Conservation (phyloP, 257 asterid genomes). For the Solanum chilense region DNA sequence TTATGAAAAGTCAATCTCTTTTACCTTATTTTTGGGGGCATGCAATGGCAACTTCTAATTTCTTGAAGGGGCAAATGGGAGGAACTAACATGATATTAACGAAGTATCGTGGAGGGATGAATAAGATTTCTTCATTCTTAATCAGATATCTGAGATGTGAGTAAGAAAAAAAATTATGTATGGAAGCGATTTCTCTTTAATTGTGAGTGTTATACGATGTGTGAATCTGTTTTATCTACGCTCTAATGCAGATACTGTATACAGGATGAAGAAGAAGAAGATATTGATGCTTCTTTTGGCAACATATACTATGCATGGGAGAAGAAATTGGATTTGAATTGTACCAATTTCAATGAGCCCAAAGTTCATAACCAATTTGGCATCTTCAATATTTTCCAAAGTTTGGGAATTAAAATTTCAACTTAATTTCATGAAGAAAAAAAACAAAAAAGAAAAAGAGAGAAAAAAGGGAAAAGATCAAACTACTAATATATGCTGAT, state of each 20-base stretch:
- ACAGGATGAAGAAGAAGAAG: background rate
- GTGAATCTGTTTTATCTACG: accelerated
- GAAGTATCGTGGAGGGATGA: accelerated
- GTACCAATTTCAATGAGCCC: background rate
- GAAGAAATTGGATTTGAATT: background rate
- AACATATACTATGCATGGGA: background rate
- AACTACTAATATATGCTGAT: background rate
- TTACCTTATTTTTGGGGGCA: background rate
- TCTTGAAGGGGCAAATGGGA: conserved; percentile 33
- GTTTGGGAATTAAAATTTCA: background rate
- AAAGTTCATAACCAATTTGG: background rate
- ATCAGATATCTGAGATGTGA: background rate
- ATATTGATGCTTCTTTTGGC: background rate
- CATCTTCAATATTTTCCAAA: background rate
- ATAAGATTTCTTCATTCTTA: background rate
- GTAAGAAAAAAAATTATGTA: background rate
- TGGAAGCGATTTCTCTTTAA: background rate
- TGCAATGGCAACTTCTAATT: conserved; percentile 8
- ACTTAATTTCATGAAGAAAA: background rate
- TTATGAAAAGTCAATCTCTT: conserved; percentile 33
- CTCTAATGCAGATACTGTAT: accelerated
- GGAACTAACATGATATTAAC: background rate
- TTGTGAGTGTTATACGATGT: background rate
- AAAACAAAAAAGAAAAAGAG: too few relatives aligned
- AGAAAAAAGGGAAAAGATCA: background rate